Evolutionary conservation across 2,329 filamentous ascomycete species (phyloP).

Genomic region (Fusarium sp.): DNA sequence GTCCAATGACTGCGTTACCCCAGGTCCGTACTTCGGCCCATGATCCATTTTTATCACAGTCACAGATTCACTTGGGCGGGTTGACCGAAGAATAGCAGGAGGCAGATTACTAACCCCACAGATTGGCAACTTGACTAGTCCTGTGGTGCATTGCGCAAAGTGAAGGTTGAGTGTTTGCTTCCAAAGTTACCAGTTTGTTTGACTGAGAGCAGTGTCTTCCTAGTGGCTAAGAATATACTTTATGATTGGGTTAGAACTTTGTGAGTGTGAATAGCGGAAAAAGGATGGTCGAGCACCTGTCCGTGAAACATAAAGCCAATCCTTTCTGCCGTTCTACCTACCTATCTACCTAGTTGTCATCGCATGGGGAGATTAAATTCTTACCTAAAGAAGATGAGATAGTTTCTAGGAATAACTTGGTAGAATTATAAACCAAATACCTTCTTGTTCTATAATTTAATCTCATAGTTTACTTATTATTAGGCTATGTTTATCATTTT

Average conservation of each 20-base stretch:
- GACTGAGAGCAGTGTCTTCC: neutral
- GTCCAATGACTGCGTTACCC: neutral
- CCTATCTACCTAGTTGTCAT: neutral
- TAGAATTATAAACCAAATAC: no score
- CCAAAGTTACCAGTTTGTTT: neutral
- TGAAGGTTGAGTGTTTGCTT: neutral
- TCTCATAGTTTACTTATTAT: neutral
- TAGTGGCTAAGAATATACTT: neutral
- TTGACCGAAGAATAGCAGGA: neutral
- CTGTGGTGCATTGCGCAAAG: neutral
- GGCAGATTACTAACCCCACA: neutral
- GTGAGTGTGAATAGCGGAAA: neutral
- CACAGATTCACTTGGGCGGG: neutral
- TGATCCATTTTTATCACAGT: neutral
- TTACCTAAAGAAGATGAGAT: neutral
- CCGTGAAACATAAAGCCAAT: neutral
- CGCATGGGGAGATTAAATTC: neutral
- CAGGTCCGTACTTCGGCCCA: neutral
- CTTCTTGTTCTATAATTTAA: neutral
- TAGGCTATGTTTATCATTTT: neutral
- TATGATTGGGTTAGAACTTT: neutral
- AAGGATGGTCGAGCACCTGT: neutral
- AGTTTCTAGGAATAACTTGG: neutral
- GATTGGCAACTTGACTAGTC: neutral
- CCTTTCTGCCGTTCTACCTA: neutral